Evolutionary conservation across 768 basidiomycete species (phyloP).

Genomic region (Tephrocybe sp.): DNA sequence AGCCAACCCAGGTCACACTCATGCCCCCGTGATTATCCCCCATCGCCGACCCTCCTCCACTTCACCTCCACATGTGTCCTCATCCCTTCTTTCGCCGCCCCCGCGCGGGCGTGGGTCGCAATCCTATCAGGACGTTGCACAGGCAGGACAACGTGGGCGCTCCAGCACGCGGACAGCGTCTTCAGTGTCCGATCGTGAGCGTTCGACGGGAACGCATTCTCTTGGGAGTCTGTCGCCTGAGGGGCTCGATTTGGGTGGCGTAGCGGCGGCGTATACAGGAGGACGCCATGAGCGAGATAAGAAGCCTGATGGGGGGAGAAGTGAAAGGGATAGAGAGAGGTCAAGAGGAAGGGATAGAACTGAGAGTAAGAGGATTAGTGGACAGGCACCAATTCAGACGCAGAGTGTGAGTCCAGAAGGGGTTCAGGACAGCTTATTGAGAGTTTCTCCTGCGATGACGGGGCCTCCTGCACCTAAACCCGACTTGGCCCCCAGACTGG

Average conservation of each 20-base stretch:
- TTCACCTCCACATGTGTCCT: conserved; percentile 11
- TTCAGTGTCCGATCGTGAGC: conserved; percentile 50
- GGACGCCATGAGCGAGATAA: conserved; percentile 32
- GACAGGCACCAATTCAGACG: conserved; percentile 11
- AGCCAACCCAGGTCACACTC: conserved; percentile 18
- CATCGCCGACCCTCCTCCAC: conserved; percentile 19
- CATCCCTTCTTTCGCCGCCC: conserved; percentile 28
- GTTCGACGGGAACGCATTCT: conserved; percentile 21
- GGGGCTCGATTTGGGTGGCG: conserved; percentile 19
- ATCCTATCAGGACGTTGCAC: conserved; percentile 19
- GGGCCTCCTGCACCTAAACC: conserved; percentile 1
- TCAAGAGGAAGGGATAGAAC: conserved; percentile 42
- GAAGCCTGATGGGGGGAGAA: conserved; percentile 15
- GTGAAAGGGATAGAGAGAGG: conserved; percentile 20
- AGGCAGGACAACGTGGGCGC: conserved; percentile 42
- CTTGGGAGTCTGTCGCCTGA: conserved; percentile 29
- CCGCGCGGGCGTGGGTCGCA: conserved; percentile 25
- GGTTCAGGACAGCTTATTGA: conserved; percentile 25
- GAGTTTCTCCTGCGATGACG: conserved; percentile 16
- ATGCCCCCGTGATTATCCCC: conserved; percentile 16
- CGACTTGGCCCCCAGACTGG: conserved; percentile 1
- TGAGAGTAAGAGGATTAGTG: conserved; percentile 32
- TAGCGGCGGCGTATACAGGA: conserved; percentile 25
- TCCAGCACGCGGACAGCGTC: conserved; percentile 54
- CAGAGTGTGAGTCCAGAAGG: conserved; percentile 36